Conservation (phyloP, 306 rosid genomes). For the Gastrolobium bilobum region DNA sequence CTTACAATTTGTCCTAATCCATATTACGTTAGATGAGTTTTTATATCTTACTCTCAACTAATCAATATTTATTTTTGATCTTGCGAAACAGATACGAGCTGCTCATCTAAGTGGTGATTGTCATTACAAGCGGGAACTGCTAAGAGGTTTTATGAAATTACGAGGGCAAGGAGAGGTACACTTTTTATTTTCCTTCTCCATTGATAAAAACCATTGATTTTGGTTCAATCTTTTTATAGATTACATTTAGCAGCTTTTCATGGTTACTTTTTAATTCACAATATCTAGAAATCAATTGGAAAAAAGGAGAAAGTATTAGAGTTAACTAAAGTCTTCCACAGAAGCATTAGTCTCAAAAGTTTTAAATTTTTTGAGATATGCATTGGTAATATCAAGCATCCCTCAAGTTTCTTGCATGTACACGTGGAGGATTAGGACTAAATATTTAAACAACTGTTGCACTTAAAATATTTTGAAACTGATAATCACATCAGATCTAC, state of each 20-base stretch:
- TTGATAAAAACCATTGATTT: neutral
- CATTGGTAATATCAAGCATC: neutral
- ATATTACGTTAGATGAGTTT: conserved; percentile 9
- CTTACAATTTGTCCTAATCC: neutral
- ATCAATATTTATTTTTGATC: conserved; percentile 7
- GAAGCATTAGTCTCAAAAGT: neutral
- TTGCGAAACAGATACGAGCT: conserved; percentile 73
- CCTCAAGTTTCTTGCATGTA: neutral
- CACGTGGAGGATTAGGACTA: neutral
- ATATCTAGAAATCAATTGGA: conserved; percentile 1
- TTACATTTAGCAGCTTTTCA: neutral
- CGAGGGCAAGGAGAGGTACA: conserved; percentile 85
- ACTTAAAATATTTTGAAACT: neutral
- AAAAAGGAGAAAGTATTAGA: neutral
- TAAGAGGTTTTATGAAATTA: conserved; percentile 70
- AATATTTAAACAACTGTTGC: neutral
- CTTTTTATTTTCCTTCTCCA: conserved; percentile 10
- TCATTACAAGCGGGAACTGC: conserved; percentile 79
- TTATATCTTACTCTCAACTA: neutral
- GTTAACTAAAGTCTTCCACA: neutral
- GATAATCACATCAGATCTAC: neutral
- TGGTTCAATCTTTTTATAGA: conserved; percentile 17
- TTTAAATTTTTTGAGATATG: conserved; percentile 1
- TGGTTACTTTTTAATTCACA: conserved; percentile 19
- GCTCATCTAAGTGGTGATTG: conserved; percentile 85